Evolutionary conservation across 164 flowering plant genomes (phyloP), one percentile per base, ranked within the genome.

Genomic region (Macadamia tetraphylla): DNA sequence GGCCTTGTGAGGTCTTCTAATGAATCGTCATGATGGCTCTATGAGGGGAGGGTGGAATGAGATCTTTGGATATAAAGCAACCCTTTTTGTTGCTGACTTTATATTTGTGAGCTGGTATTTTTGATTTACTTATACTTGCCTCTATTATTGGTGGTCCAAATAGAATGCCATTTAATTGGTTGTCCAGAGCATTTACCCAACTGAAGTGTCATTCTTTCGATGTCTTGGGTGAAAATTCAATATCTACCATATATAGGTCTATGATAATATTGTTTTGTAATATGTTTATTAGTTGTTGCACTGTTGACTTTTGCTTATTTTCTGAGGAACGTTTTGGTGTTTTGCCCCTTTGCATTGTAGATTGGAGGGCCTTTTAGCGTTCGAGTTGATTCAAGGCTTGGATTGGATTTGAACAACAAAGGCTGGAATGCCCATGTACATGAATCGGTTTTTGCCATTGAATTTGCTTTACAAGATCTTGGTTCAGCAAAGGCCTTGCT

Each of bases 401-500:
- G 74, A 32, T 60, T 87, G 32, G 81, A 88, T 74, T 62, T 80
- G 69, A 84, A 72, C 71, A 68, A 66, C 55, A 67, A 73, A 61
- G 79, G 67, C 1, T 70, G 75, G 74, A 63, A 56, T 55, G 30
- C 82, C 17, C 75, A 53, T 5, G 70, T 81, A 30, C 70, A 83
- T 15, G 84, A 91, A 9, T 85, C 97, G 14, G 75, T 88, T 31
- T 85, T 87, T 78, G 96, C 94, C 10, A 3, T 88, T 55, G 98
- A 94, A 68, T 83, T 89, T 80, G 91, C 97, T n/a, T 67, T 94
- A 75, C 92, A 94, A 59, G 97, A 91, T 62, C 91, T 94, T 69
- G 92, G 87, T 56, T 89, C 97, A 6, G 98, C 96, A n/a, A 94
- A 91, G 70, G 98, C 92, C 18, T 73, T 88, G 60, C 94, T 91